Evolutionary conservation across 768 basidiomycete genomes (phyloP).

Genomic region (Lentinula sp.): DNA sequence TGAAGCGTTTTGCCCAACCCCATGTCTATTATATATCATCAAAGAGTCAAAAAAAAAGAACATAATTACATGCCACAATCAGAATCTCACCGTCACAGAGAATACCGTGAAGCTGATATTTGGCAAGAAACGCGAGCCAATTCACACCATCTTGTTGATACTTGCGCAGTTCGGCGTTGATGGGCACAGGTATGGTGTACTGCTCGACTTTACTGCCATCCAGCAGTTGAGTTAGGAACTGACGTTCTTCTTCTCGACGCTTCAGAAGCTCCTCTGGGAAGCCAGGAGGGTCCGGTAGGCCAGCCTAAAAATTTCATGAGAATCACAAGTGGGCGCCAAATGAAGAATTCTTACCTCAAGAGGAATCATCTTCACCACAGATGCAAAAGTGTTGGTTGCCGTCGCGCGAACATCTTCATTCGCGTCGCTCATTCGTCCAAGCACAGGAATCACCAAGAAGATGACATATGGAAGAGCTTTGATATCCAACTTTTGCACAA

Average conservation of each 20-base stretch:
- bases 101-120: constrained; percentile 96
- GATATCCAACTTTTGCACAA: constrained; percentile 87
- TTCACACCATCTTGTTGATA: constrained; percentile 99
- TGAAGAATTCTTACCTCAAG: constrained; percentile 60
- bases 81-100: constrained; percentile 81
- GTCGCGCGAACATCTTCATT: constrained; percentile 89
- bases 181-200: constrained; percentile 77
- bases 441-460: constrained; percentile 92
- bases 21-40: constrained; percentile 70
- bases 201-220: constrained; percentile 94
- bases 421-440: constrained; percentile 95
- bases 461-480: constrained; percentile 95
- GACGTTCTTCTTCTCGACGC: constrained; percentile 80
- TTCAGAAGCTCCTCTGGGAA: constrained; percentile 86
- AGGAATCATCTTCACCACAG: constrained; percentile 97
- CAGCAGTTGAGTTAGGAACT: constrained; percentile 88
- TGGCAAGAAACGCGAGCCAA: constrained; percentile 97
- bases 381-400: constrained; percentile 96
- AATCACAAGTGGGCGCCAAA: neutral
- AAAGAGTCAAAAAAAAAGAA: neutral
- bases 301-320: constrained; percentile 50
- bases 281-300: constrained; percentile 91
- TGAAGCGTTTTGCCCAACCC: constrained; percentile 97
- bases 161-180: constrained; percentile 92
- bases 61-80: neutral